These are phyloP conservation scores for Quercus glauca DNA, from an alignment of 306 rosid genomes.

Conservation along the genomic window DNA sequence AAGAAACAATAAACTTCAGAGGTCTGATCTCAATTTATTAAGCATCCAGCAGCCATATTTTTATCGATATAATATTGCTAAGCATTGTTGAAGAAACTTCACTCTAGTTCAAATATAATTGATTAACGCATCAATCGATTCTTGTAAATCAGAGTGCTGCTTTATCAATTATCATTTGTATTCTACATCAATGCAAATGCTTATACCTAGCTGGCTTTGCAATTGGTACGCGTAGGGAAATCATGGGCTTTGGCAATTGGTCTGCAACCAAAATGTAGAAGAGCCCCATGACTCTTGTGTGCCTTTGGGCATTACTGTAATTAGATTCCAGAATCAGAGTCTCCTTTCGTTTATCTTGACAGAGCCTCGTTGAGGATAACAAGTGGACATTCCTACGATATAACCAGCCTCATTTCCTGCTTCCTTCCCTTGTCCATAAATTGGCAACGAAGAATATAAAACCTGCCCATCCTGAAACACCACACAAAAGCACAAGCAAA, in stretches of 20 bases:
- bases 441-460: slow-evolving; percentile 63
- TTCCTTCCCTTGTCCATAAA: slow-evolving; percentile 61
- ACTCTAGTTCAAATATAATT: not conserved
- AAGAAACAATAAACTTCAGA: no score
- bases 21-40: not conserved
- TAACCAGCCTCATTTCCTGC: slow-evolving; percentile 65
- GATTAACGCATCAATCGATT: not conserved
- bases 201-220: not conserved
- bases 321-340: slow-evolving; percentile 43
- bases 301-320: slow-evolving; percentile 38
- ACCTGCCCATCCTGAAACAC: slow-evolving; percentile 59
- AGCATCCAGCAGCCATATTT: not conserved
- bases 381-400: slow-evolving; percentile 80
- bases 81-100: not conserved
- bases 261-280: slow-evolving; percentile 68
- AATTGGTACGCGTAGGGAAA: slow-evolving; percentile 22
- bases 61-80: not conserved
- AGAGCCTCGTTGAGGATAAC: slow-evolving; percentile 72
- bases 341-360: slow-evolving; percentile 61
- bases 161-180: not conserved
- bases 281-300: slow-evolving; percentile 77
- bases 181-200: not conserved
- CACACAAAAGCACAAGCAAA: slow-evolving; percentile 6
- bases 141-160: not conserved
- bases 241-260: slow-evolving; percentile 36